Percentiles rank a stretch among this genome's conserved stretches.
Evolutionary conservation across 2,329 filamentous ascomycete genomes (phyloP).

Genomic region (Biscogniauxia sp.): DNA sequence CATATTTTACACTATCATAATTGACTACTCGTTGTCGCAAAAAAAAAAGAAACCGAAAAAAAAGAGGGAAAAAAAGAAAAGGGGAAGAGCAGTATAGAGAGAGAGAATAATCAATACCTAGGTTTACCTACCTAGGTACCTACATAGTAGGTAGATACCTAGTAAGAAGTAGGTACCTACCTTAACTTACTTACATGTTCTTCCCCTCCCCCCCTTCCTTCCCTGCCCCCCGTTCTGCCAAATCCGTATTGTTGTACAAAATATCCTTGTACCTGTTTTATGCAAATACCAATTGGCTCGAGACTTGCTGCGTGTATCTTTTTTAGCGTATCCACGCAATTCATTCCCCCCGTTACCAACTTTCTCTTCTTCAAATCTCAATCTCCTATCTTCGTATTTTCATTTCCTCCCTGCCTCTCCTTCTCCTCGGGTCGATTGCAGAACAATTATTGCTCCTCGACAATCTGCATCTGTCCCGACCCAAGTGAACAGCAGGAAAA

Average conservation of each 20-base stretch:
- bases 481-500: neutral
- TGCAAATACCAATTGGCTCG: neutral
- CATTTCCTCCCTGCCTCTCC: neutral
- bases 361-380: conserved; percentile 10
- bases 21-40: neutral
- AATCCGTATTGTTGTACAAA: neutral
- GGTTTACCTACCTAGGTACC: too few species aligned
- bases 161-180: too few species aligned
- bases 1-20: neutral
- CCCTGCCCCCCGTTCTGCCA: too few species aligned
- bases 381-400: conserved; percentile 8
- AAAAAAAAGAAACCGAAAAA: neutral
- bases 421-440: neutral
- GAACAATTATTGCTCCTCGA: neutral
- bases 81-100: too few species aligned
- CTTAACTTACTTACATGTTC: too few species aligned
- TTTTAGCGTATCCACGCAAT: neutral
- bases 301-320: neutral
- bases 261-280: neutral
- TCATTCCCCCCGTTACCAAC: conserved; percentile 1
- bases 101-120: too few species aligned
- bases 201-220: too few species aligned
- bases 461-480: neutral
- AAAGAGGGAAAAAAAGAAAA: neutral
- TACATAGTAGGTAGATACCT: too few species aligned